Base-by-base conservation (phyloP, 805 yeast genomes). In the Candida insectorum region DNA sequence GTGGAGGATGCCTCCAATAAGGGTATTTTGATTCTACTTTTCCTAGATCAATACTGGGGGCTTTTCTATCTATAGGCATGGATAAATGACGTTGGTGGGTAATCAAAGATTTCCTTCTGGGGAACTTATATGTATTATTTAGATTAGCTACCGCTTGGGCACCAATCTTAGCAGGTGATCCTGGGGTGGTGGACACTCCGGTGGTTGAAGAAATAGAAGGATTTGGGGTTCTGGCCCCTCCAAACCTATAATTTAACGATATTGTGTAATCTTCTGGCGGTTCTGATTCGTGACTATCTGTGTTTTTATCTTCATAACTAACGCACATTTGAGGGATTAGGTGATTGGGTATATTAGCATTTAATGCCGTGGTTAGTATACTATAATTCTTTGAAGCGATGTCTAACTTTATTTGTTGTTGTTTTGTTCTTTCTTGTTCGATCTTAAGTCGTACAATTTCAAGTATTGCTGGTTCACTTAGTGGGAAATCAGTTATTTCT, bases 351-450 rank as follows among this genome's bases (percentile, higher is more conserved):
- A 88, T 62, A 12, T 80, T 79, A 10, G 79, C 72, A 16, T 61
- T 62, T 4, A 74, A 48, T 0, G 94, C 89, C 10, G 66, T 60
- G 38, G 75, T 75, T 31, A 89, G 48, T 13, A 88, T 64, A 33
- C 81, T 80, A 20, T 82, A 58, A 15, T 83, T 72, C 36, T 73
- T 71, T 26, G 72, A 71, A 16, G 81, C 65, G 25, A 71, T 60
- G 51, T 88, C 95, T 14, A 81, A 61, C 34, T 71, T 73, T 52
- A 83, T 81, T 45, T 68, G 80, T 44, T 83, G 93, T 54, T 88
- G 96, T 44, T 81, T 82, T 2, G 96, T 82, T 27, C 73, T 69
- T 53, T 89, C 96, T 50, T 83, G 91, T 52, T 86, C 88, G 3
- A 76, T 55, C 33, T 78, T 69, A 19, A 82, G 68, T 21, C 69